Evolutionary conservation across 2,329 filamentous ascomycete genomes (phyloP), one percentile per base, ranked within the genome.

Genomic region (Trichoderma aggressivum): DNA sequence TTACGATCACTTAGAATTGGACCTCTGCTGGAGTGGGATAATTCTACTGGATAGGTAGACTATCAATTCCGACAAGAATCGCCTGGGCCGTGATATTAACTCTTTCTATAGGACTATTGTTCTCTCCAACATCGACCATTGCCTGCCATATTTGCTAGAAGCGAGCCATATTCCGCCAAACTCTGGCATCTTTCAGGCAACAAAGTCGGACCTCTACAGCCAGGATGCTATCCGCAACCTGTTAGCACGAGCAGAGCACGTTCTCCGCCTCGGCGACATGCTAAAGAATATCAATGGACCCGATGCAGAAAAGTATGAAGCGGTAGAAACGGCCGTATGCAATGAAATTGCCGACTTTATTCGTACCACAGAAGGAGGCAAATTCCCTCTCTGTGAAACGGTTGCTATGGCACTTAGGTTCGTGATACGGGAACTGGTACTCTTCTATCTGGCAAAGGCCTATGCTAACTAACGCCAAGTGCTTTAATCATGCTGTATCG

Each of bases 381-480:
- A 26, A 14, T 66, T 66, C 39, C 63, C 63, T 16, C 34, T 58
- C 5, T 66, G 63, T 18, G 63, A 58, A 43, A 66, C 63, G n/a
- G 53, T 66, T 58, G 63, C 63, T 8, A 66, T 66, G 63, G 39
- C 63, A 10, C 63, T 66, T n/a, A 66, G 63, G 63, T 58, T 5
- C 28, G 63, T 8, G 24, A 10, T 11, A 7, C 28, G 24, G 10
- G 3, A 26, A 1, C 4, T 7, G 3, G 8, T 36, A 6, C 32
- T 36, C 21, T 14, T 43, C 1, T 16, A 10, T 43, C 24, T 7
- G 14, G 21, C 11, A 32, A 32, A 12, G 16, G 26, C 14, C 7
- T 5, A 14, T 14, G 6, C 36, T 58, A 24, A 36, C 10, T 12
- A 14, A n/a, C 11, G 18, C 18, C 10, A n/a, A 66, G 63, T 30